Evolutionary conservation across 768 basidiomycete genomes (phyloP).

Genomic region (Tulasnella sp.): DNA sequence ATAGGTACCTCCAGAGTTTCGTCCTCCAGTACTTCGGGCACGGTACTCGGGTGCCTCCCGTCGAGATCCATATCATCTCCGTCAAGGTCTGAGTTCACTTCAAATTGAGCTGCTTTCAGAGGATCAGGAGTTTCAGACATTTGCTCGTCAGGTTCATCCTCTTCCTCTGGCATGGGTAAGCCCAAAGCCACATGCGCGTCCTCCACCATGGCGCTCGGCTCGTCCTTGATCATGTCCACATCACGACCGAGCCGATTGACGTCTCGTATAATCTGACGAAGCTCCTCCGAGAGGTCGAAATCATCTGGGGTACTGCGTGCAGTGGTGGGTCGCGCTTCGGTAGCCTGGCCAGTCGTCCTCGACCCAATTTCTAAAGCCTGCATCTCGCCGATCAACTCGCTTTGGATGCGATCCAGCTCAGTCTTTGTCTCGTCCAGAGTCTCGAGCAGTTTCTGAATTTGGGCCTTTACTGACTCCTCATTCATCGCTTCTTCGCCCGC

Average conservation of each 20-base stretch:
- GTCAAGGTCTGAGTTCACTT: not conserved
- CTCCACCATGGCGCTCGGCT: not conserved
- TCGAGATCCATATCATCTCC: not conserved
- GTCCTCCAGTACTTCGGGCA: not conserved
- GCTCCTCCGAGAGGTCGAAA: not conserved
- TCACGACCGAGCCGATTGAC: not conserved
- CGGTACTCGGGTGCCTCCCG: not conserved
- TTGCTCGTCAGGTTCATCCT: not conserved
- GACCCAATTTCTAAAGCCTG: not conserved
- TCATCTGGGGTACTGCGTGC: not conserved
- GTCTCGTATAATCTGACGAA: not conserved
- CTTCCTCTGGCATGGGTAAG: not conserved
- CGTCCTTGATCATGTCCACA: not conserved
- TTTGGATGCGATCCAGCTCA: not conserved
- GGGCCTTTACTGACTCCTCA: not conserved
- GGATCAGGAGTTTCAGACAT: not conserved
- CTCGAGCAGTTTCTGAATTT: not conserved
- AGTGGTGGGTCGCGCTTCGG: not conserved
- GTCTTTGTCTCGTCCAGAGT: not conserved
- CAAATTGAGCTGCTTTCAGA: not conserved
- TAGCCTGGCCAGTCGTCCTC: too few species aligned
- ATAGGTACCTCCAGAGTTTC: not conserved
- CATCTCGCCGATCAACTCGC: not conserved
- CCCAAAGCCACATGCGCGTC: not conserved
- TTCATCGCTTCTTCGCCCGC: not conserved